Base-by-base conservation (phyloP, 371 early-diverging fungal genomes). In the Mortierella sp. region DNA sequence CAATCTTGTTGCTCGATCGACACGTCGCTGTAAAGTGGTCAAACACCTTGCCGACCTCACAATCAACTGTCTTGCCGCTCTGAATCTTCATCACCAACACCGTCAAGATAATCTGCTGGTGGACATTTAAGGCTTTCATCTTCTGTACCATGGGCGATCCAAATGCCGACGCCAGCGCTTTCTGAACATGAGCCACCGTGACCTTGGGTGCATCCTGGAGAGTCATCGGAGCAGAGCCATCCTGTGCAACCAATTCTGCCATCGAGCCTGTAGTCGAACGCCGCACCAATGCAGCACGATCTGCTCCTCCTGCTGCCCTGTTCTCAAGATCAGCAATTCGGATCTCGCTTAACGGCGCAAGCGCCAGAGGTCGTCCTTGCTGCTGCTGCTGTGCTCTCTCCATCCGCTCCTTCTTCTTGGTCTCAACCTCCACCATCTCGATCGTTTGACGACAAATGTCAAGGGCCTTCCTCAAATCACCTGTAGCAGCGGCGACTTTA, bases 371-470 rank as follows among this genome's bases (percentile, higher is more conserved):
- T 14, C 55, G 28, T 37, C 55, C 55, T 19, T 46, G 75, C 46
- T 50, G 57, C 24, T 34, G 28, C 54, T 37, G 53, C 24, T 59
- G 61, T 14, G 61, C 61, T 19, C 61, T 61, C 26, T 54, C 72
- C 54, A 71, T 24, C 6, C 71, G 57, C 46, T 73, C 77, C 55
- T 82, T 84, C 75, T 74, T 79, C 72, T 90, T 89, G 72, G 89
- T 73, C 72, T 96, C 96, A 43, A 88, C 77, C 87, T 97, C 96
- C 6, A 93, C 94, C 59, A 95, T 76, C 87, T 97, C 96, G 70
- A 97, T 91, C 11, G 97, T 96, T 79, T 95, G 95, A 8, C 95
- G 91, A 86, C 97, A 97, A 26, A 98, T 94, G 89, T 98, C 98
- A 46, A 98, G 88, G 0, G 97, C 98, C 72, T 95, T 95, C 74